Evolutionary conservation across 2,329 filamentous ascomycete genomes (phyloP).

Genomic region (Coniochaeta hoffmannii): DNA sequence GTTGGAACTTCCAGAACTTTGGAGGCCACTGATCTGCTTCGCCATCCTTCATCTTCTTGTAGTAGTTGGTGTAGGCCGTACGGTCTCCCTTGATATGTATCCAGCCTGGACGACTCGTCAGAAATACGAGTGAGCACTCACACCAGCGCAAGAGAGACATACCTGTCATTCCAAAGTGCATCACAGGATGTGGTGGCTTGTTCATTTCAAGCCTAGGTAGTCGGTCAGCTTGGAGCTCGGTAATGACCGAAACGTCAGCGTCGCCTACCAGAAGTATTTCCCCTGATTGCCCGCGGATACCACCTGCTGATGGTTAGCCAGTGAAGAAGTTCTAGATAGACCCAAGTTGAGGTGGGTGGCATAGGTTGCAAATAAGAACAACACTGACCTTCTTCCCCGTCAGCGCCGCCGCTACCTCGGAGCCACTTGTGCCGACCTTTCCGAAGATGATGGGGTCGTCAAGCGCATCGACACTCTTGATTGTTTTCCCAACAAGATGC

Average conservation of each 20-base stretch:
- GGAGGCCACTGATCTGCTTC: conserved; percentile 72
- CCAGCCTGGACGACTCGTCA: conserved; percentile 55
- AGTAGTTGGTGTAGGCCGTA: conserved; percentile 74
- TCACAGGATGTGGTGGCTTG: conserved; percentile 75
- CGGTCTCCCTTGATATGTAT: conserved; percentile 75
- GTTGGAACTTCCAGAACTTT: conserved; percentile 78
- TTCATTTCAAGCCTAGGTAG: conserved; percentile 46
- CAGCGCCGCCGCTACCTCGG: conserved; percentile 66
- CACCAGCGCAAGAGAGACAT: conserved; percentile 5
- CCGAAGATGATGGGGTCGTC: conserved; percentile 85
- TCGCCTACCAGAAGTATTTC: conserved; percentile 81
- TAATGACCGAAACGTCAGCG: not conserved
- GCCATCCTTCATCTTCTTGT: conserved; percentile 59
- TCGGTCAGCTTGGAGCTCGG: not conserved
- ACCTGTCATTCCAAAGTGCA: conserved; percentile 76
- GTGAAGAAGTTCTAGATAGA: not conserved
- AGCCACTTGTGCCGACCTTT: conserved; percentile 75
- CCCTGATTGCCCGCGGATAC: conserved; percentile 73
- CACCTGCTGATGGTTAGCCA: conserved; percentile 27
- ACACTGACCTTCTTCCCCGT: conserved; percentile 56
- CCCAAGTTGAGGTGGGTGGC: not conserved
- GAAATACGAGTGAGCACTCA: conserved; percentile 32
- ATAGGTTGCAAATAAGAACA: not conserved
- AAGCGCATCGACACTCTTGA: conserved; percentile 61
- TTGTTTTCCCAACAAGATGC: conserved; percentile 75